Percentiles rank a stretch among this genome's conserved stretches.
Evolutionary conservation across 2,329 filamentous ascomycete species (phyloP).

Genomic region (Phialophora macrospora): DNA sequence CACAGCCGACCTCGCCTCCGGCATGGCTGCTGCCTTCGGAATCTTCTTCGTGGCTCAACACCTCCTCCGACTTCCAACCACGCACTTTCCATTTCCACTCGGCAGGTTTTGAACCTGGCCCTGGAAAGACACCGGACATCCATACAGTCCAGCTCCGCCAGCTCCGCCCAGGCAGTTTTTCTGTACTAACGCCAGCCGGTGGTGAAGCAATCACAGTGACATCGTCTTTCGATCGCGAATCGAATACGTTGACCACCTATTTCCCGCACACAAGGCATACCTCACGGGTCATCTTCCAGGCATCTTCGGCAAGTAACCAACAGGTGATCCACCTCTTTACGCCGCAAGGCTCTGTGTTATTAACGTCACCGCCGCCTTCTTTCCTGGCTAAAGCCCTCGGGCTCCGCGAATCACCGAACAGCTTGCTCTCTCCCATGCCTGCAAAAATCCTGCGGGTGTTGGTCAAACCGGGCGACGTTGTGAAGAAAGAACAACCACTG

Average conservation of each 20-base stretch:
- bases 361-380: slow-evolving; percentile 63
- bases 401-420: slow-evolving; percentile 77
- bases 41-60: slow-evolving; percentile 35
- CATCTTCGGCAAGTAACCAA: slow-evolving; percentile 5
- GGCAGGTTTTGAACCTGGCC: slow-evolving; percentile 33
- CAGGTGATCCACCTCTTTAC: slow-evolving; percentile 75
- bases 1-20: background rate
- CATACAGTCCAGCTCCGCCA: slow-evolving; percentile 57
- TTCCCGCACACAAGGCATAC: slow-evolving; percentile 81
- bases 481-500: slow-evolving; percentile 83
- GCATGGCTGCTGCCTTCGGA: slow-evolving; percentile 6
- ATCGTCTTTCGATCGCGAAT: slow-evolving; percentile 52
- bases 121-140: slow-evolving; percentile 34
- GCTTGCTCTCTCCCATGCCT: slow-evolving; percentile 91
- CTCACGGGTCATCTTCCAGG: slow-evolving; percentile 69
- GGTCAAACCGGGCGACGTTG: slow-evolving; percentile 77
- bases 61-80: slow-evolving; percentile 36
- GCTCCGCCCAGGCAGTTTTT: slow-evolving; percentile 54
- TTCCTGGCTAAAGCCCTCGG: slow-evolving; percentile 92
- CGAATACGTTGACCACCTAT: slow-evolving; percentile 69
- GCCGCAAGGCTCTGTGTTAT: slow-evolving; percentile 62
- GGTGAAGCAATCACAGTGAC: slow-evolving; percentile 52
- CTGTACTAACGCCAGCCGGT: slow-evolving; percentile 52
- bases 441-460: slow-evolving; percentile 94
- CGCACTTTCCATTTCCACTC: slow-evolving; percentile 38